These are phyloP conservation scores for Ceratocystis alfenasii DNA, from an alignment of 2,329 filamentous ascomycete genomes.

Conservation along the genomic window DNA sequence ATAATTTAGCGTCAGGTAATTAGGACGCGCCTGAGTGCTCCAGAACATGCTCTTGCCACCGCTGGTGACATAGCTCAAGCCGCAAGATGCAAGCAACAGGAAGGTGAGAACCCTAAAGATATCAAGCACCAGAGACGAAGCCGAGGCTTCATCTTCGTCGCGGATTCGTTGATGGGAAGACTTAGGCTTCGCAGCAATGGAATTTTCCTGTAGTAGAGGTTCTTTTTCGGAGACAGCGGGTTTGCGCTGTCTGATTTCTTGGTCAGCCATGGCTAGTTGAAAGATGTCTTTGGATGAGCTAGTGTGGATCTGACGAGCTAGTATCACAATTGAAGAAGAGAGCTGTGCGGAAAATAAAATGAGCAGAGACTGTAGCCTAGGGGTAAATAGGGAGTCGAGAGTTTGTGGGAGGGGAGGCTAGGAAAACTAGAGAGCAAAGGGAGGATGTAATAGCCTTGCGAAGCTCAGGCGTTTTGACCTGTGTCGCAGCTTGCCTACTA, in stretches of 20 bases:
- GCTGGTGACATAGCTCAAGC: conserved; percentile 65
- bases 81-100: conserved; percentile 52
- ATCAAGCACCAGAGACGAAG: conserved; percentile 45
- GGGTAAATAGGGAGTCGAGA: background rate
- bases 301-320: background rate
- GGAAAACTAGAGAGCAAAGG: background rate
- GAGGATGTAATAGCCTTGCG: background rate
- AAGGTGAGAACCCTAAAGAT: conserved; percentile 57
- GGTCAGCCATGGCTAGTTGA: conserved; percentile 11
- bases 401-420: background rate
- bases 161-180: conserved; percentile 24
- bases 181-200: conserved; percentile 16
- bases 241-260: conserved; percentile 21
- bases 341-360: too few relatives aligned
- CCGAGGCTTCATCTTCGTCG: conserved; percentile 50
- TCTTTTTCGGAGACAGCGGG: background rate
- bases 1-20: conserved; percentile 47
- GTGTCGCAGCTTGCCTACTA: background rate
- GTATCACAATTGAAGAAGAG: background rate
- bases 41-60: conserved; percentile 58
- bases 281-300: background rate
- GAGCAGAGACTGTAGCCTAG: too few relatives aligned
- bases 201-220: background rate
- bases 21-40: conserved; percentile 48
- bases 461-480: background rate